Evolutionary conservation across 805 yeast species (phyloP), one percentile per base, ranked within the genome.

Genomic region (Pichia scutulata): DNA sequence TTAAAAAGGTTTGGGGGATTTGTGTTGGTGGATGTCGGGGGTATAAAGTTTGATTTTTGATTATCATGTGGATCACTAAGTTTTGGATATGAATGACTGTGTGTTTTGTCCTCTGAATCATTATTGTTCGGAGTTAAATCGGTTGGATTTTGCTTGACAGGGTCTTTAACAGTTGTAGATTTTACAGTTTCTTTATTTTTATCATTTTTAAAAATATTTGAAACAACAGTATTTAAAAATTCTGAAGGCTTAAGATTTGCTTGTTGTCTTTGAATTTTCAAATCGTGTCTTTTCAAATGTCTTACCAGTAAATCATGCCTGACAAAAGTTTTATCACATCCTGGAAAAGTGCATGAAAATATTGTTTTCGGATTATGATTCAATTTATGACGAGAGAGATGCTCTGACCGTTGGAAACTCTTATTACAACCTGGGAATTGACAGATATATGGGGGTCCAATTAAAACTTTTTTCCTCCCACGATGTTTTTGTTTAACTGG

Each of bases 321-420:
- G 0, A 82, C 88, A 68, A 82, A 82, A 0, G 82, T 77, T 61
- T 79, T 80, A 1, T 72, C 69, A 60, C 89, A 82, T 3, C 67
- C 66, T 12, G 73, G 67, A n/a, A 50, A 51, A 3, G 55, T 36
- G 60, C 89, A 82, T 24, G 68, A 69, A 59, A 73, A 81, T 12
- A 82, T 78, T 48, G 75, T 76, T 21, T 74, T 70, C 2, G 80
- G 78, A 50, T 73, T 70, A 55, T 82, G 88, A 60, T 82, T 82
- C 46, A 82, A 68, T 58, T 78, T 75, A 60, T 82, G 88, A 46
- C 88, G 66, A 2, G 85, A 73, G 16, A 82, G 62, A 65, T 82
- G 88, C 58, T 82, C 88, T 1, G 81, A 74, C 46, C 88, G 60
- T 22, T 78, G 74, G 57, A 82, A 82, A 19, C 70, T 67, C 59